These are phyloP conservation scores for Tolypocladium guangdongense DNA, from an alignment of 2,329 filamentous ascomycete genomes.

Conservation along the genomic window DNA sequence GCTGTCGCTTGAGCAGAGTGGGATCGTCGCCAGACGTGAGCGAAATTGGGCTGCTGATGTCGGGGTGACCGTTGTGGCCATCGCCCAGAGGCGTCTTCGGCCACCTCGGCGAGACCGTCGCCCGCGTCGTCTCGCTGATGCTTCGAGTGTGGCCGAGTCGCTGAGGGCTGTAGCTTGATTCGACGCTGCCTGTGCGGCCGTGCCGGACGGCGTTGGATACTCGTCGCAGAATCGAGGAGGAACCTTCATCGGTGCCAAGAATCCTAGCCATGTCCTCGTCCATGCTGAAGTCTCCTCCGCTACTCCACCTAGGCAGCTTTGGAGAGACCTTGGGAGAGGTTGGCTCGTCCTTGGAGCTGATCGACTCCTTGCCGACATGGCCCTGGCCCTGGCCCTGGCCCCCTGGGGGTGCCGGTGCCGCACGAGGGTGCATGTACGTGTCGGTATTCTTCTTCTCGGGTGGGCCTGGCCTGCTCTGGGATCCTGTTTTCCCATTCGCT, in stretches of 20 bases:
- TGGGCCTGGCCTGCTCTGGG: slow-evolving; percentile 10
- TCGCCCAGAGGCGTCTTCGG: slow-evolving; percentile 55
- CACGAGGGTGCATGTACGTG: slow-evolving; percentile 47
- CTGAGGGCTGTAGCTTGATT: slow-evolving; percentile 32
- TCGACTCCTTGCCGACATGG: slow-evolving; percentile 36
- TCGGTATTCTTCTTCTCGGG: slow-evolving; percentile 25
- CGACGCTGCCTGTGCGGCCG: slow-evolving; percentile 76
- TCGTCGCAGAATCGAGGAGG: slow-evolving; percentile 71
- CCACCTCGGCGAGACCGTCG: slow-evolving; percentile 56
- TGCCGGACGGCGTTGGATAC: slow-evolving; percentile 93
- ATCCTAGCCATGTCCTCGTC: slow-evolving; percentile 94
- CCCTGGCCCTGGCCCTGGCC: slow-evolving; percentile 17
- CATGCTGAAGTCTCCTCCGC: slow-evolving; percentile 80
- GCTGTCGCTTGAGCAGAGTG: slow-evolving; percentile 58
- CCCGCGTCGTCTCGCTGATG: slow-evolving; percentile 56
- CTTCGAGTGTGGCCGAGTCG: slow-evolving; percentile 46
- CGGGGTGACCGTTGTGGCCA: slow-evolving; percentile 37
- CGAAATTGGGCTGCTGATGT: slow-evolving; percentile 63
- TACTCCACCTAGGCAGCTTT: slow-evolving; percentile 62
- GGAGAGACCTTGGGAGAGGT: slow-evolving; percentile 46
- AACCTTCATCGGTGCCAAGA: slow-evolving; percentile 64
- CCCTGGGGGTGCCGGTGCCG: slow-evolving; percentile 41
- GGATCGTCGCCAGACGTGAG: slow-evolving; percentile 56
- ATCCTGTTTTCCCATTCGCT: slow-evolving; percentile 16
- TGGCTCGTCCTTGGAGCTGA: slow-evolving; percentile 28